Percentiles rank a stretch among this genome's conserved stretches.
phyloP scores from a whole-genome alignment of 192 early-diverging fungal species.

The Coemansia sp. region DNA sequence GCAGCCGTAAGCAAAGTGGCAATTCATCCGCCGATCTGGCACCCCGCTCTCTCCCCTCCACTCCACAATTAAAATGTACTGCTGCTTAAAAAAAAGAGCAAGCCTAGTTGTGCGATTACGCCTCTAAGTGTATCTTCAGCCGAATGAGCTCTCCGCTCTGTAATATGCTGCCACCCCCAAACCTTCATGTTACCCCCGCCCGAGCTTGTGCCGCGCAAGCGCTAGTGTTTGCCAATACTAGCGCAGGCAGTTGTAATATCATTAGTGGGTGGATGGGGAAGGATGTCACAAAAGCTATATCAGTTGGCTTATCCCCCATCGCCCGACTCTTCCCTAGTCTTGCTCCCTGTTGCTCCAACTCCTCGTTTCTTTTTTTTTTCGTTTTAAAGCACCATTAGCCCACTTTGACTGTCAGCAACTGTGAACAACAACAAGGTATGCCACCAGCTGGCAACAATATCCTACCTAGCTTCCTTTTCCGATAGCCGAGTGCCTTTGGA shows the following conservation, averaged over 20 bases:
- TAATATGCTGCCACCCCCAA: neutral
- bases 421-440: neutral
- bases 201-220: neutral
- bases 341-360: neutral
- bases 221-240: neutral
- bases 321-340: neutral
- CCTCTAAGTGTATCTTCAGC: neutral
- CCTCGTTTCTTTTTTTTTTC: neutral
- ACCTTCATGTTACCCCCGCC: neutral
- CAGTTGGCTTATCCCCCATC: neutral
- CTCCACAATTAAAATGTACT: neutral
- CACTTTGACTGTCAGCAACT: neutral
- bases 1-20: neutral
- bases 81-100: neutral
- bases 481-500: neutral
- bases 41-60: neutral
- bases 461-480: neutral
- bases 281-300: neutral
- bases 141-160: neutral
- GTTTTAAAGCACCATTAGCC: neutral
- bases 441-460: neutral
- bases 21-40: conserved; percentile 4
- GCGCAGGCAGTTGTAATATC: neutral
- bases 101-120: neutral
- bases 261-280: neutral